Percentiles rank a stretch among this genome's conserved stretches.
These are phyloP conservation scores for Xanthoconium purpureum DNA, from an alignment of 768 basidiomycete genomes.

Conservation along the genomic window DNA sequence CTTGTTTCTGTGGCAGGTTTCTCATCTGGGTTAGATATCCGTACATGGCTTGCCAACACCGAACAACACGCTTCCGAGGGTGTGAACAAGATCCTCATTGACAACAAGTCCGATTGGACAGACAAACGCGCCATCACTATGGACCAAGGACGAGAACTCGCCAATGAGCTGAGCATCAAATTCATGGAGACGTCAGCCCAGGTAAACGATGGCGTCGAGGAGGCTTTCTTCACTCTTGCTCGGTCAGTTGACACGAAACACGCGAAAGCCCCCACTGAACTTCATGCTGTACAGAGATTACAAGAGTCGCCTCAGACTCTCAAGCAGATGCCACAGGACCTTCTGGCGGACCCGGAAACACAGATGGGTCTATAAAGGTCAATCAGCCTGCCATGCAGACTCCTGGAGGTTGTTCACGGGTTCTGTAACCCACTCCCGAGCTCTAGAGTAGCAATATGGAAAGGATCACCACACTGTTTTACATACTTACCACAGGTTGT, in stretches of 20 bases:
- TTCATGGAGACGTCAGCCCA: slow-evolving; percentile 99
- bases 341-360: slow-evolving; percentile 33
- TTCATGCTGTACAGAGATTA: slow-evolving; percentile 65
- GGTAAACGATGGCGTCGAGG: slow-evolving; percentile 95
- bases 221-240: slow-evolving; percentile 96
- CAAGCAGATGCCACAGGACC: slow-evolving; percentile 61
- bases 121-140: slow-evolving; percentile 92
- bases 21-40: slow-evolving; percentile 66
- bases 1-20: slow-evolving; percentile 14
- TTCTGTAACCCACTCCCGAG: not conserved
- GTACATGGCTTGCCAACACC: slow-evolving; percentile 96
- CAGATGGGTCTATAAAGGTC: slow-evolving; percentile 62
- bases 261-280: not conserved
- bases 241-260: slow-evolving; percentile 55
- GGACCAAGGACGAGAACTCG: slow-evolving; percentile 89
- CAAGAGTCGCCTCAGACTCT: slow-evolving; percentile 91
- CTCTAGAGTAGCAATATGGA: too few species aligned
- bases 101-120: slow-evolving; percentile 98
- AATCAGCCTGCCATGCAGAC: slow-evolving; percentile 53
- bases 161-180: slow-evolving; percentile 88
- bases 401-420: slow-evolving; percentile 48
- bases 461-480: too few species aligned
- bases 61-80: slow-evolving; percentile 99
- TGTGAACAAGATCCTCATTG: slow-evolving; percentile 98
- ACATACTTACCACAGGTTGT: too few species aligned